A percentile compares a stretch with the other conserved stretches of the same genome.
Conservation (phyloP, 2,329 filamentous ascomycete genomes). For the Hypomyces perniciosus region DNA sequence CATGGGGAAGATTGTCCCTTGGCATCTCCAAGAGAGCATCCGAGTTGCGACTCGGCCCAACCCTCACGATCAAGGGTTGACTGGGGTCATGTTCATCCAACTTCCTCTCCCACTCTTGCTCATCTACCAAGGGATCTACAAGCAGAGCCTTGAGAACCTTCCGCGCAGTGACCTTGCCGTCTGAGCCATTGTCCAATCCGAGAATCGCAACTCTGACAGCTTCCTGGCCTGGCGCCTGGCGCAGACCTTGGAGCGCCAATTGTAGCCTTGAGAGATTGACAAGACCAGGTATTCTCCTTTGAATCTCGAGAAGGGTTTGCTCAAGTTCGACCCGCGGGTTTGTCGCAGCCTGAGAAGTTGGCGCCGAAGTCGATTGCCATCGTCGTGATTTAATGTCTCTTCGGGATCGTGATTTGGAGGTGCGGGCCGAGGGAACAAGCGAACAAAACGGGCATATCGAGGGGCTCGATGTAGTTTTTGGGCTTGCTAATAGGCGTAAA, state of each 20-base stretch:
- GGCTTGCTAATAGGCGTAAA: constrained; percentile 21
- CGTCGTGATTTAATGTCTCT: constrained; percentile 21
- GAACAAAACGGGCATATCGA: constrained; percentile 30
- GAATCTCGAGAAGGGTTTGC: constrained; percentile 52
- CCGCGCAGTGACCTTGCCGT: constrained; percentile 46
- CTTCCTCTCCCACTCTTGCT: constrained; percentile 61
- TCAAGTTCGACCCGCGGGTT: constrained; percentile 50
- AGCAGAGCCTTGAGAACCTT: constrained; percentile 63
- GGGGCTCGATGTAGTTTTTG: constrained; percentile 10
- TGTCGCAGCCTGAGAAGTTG: constrained; percentile 18
- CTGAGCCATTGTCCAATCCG: constrained; percentile 36
- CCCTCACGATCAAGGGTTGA: constrained; percentile 58
- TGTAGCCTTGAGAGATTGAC: constrained; percentile 66
- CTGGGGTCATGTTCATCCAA: constrained; percentile 46
- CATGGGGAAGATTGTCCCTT: constrained; percentile 40
- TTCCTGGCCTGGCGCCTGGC: constrained; percentile 50
- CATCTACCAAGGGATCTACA: constrained; percentile 60
- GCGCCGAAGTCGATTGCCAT: constrained; percentile 23
- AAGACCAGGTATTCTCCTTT: constrained; percentile 54
- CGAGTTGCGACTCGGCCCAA: constrained; percentile 30
- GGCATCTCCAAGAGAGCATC: constrained; percentile 24
- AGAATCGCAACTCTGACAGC: constrained; percentile 54
- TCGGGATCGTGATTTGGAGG: constrained; percentile 16
- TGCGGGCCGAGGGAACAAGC: constrained; percentile 17
- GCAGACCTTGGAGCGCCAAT: constrained; percentile 61